Evolutionary conservation across 306 rosid species (phyloP).

Genomic region (Myrica gale): DNA sequence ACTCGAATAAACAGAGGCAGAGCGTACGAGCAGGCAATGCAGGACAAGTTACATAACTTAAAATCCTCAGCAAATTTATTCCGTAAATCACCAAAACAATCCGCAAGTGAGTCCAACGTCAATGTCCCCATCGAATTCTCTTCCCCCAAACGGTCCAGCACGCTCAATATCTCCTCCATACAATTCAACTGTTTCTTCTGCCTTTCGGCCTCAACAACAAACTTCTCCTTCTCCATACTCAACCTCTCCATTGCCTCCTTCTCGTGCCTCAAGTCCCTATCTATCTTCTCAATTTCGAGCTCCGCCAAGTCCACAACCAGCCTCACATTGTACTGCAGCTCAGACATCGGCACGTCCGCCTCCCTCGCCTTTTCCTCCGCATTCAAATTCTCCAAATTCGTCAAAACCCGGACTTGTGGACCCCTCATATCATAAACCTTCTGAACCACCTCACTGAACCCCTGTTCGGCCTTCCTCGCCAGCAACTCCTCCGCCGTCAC

Average conservation of each 20-base stretch:
- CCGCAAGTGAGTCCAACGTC: constrained; percentile 71
- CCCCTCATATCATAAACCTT: constrained; percentile 53
- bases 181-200: constrained; percentile 69
- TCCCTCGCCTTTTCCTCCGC: constrained; percentile 48
- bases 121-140: constrained; percentile 58
- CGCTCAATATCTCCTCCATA: constrained; percentile 53
- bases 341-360: constrained; percentile 52
- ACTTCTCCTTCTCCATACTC: constrained; percentile 72
- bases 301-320: constrained; percentile 50
- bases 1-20: constrained; percentile 72
- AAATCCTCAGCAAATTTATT: constrained; percentile 57
- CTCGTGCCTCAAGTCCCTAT: constrained; percentile 40
- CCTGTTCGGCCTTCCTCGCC: constrained; percentile 4
- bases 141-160: constrained; percentile 53
- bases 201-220: constrained; percentile 47
- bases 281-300: constrained; percentile 51
- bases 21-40: constrained; percentile 83
- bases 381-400: constrained; percentile 55
- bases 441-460: constrained; percentile 1
- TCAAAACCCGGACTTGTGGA: constrained; percentile 51
- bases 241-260: constrained; percentile 33
- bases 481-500: constrained; percentile 40
- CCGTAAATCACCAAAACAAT: constrained; percentile 55
- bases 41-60: constrained; percentile 77
- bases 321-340: constrained; percentile 51